Conservation (phyloP, 805 yeast genomes). For the Candida germanica region DNA sequence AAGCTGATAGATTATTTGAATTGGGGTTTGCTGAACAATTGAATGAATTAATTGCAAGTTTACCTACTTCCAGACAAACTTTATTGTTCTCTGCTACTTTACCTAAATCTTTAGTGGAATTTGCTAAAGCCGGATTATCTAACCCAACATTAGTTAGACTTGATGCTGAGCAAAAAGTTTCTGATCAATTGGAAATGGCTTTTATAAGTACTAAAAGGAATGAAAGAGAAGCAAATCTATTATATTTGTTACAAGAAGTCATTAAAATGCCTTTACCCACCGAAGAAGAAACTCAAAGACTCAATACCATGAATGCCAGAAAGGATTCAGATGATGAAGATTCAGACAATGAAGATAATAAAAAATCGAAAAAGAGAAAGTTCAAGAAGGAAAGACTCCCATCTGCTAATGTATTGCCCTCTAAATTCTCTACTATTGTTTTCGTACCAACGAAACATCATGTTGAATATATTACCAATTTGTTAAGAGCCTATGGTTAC, state of each 20-base stretch:
- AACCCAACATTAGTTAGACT: conserved; percentile 91
- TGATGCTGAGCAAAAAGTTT: conserved; percentile 88
- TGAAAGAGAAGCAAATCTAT: conserved; percentile 86
- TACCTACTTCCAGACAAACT: conserved; percentile 84
- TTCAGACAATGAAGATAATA: conserved; percentile 31
- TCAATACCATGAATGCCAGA: conserved; percentile 46
- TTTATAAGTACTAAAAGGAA: conserved; percentile 75
- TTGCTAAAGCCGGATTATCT: conserved; percentile 93
- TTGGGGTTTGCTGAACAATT: conserved; percentile 94
- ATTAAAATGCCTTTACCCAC: conserved; percentile 83
- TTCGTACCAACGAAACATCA: conserved; percentile 98
- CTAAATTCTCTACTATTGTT: conserved; percentile 81
- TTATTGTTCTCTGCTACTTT: conserved; percentile 91
- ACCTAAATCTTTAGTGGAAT: conserved; percentile 88
- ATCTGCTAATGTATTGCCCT: conserved; percentile 79
- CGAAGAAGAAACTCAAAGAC: conserved; percentile 56
- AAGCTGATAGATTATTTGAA: conserved; percentile 95
- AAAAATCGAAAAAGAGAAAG: conserved; percentile 30
- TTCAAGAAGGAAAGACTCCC: conserved; percentile 60
- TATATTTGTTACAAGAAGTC: conserved; percentile 74
- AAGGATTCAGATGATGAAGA: conserved; percentile 55
- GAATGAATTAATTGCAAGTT: conserved; percentile 78
- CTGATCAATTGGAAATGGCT: conserved; percentile 88
- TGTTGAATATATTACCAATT: conserved; percentile 79
- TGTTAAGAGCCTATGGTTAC: conserved; percentile 77